Evolutionary conservation across 345 rosid genomes (phyloP), one percentile per base, ranked within the genome.

Genomic region (Brassica napus): DNA sequence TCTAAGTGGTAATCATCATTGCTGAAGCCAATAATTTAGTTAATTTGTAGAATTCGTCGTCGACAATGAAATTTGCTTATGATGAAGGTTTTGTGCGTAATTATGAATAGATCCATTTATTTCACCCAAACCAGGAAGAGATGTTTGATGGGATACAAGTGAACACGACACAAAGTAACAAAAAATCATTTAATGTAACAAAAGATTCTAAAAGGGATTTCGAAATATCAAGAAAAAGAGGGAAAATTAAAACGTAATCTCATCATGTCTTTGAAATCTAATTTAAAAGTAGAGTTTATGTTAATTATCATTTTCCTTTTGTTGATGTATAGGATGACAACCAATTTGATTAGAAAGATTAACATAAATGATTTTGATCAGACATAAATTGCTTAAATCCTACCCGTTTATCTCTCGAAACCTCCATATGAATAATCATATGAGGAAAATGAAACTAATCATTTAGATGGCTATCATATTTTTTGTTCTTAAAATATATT

Each of bases 101-200:
- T 70, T 57, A 71, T 55, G 67, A 75, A 81, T 61, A 8, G 31
- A 57, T 57, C 73, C 65, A 76, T 80, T 57, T 70, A 65, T 76
- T 31, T 81, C 65, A 24, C 65, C 39, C 69, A 47, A 64, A 65
- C 65, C 44, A 81, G 34, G 80, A 76, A 71, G 18, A 26, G 80
- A 81, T 75, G 80, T 81, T 76, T 81, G 83, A 76, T 81, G 80
- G 72, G 83, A 81, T 71, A 42, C 73, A 58, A 76, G 77, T 70
- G 80, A 81, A 71, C 60, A 71, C 35, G 81, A 76, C 83, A 81
- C 73, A 76, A 76, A 81, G 69, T 76, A 65, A 54, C 68, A 32
- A 31, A 57, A 39, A 9, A 65, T 24, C 42, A 44, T 34, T 71
- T 47, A 65, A 65, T 49, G 60, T 59, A 65, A 44, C 68, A 44